phyloP scores from a whole-genome alignment of 805 yeast genomes.

The Wickerhamomyces queroliae region DNA sequence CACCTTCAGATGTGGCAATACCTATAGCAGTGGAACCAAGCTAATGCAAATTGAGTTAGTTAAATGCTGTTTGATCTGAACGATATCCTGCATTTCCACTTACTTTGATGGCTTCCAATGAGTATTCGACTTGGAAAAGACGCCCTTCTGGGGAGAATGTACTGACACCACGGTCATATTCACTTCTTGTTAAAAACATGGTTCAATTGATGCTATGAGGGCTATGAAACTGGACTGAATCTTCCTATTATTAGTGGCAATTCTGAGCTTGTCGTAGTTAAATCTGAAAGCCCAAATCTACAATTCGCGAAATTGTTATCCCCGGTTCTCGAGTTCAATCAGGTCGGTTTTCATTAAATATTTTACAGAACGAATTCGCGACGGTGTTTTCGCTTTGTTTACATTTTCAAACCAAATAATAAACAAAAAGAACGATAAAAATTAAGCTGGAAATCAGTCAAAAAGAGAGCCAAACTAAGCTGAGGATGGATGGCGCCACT shows the following conservation, averaged over 20 bases:
- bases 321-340: background rate
- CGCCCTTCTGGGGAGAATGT: slow-evolving; percentile 99
- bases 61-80: background rate
- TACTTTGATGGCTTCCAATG: slow-evolving; percentile 91
- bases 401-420: background rate
- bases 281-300: background rate
- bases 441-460: background rate
- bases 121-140: slow-evolving; percentile 95
- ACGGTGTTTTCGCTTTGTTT: background rate
- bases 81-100: slow-evolving; percentile 20
- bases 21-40: slow-evolving; percentile 98
- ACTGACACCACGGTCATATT: slow-evolving; percentile 97
- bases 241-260: slow-evolving; percentile 4
- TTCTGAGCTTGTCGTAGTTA: background rate
- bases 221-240: background rate
- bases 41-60: slow-evolving; percentile 14
- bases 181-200: slow-evolving; percentile 99
- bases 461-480: background rate
- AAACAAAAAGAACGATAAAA: background rate
- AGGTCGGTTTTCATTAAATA: background rate
- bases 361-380: background rate
- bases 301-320: background rate
- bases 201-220: slow-evolving; percentile 2
- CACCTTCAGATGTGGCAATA: slow-evolving; percentile 91
- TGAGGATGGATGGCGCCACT: too few species aligned